phyloP scores from a whole-genome alignment of 192 early-diverging fungal genomes.

The Gonapodya sp. region DNA sequence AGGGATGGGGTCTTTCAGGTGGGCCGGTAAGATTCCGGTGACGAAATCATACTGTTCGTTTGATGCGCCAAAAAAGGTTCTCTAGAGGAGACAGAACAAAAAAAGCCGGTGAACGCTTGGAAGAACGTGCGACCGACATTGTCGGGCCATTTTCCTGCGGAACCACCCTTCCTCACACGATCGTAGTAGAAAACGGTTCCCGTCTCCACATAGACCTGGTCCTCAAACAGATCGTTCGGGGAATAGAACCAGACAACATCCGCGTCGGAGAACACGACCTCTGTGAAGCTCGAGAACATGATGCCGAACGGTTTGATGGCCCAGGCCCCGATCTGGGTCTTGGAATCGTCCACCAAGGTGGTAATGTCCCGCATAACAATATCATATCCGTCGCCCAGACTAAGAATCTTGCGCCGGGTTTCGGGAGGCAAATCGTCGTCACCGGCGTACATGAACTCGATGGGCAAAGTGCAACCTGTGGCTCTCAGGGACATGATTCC shows the following conservation, averaged over 20 bases:
- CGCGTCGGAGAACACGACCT: conserved; percentile 59
- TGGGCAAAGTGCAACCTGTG: background rate
- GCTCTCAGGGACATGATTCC: background rate
- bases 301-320: conserved; percentile 59
- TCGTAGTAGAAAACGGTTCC: conserved; percentile 55
- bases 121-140: background rate
- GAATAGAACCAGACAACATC: conserved; percentile 56
- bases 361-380: conserved; percentile 28
- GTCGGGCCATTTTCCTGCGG: no score
- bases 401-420: background rate
- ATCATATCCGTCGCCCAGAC: conserved; percentile 7
- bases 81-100: no score
- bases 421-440: background rate
- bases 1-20: background rate
- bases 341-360: conserved; percentile 25
- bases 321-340: conserved; percentile 44
- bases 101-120: no score
- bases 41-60: background rate
- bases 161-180: conserved; percentile 19
- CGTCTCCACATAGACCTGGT: conserved; percentile 32
- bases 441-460: background rate
- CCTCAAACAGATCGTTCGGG: conserved; percentile 39
- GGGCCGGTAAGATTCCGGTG: background rate
- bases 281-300: conserved; percentile 45
- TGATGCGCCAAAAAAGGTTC: background rate